Percentiles rank a stretch among this genome's conserved stretches.
Evolutionary conservation across 2,329 filamentous ascomycete genomes (phyloP).

Genomic region (Phoma herbarum): DNA sequence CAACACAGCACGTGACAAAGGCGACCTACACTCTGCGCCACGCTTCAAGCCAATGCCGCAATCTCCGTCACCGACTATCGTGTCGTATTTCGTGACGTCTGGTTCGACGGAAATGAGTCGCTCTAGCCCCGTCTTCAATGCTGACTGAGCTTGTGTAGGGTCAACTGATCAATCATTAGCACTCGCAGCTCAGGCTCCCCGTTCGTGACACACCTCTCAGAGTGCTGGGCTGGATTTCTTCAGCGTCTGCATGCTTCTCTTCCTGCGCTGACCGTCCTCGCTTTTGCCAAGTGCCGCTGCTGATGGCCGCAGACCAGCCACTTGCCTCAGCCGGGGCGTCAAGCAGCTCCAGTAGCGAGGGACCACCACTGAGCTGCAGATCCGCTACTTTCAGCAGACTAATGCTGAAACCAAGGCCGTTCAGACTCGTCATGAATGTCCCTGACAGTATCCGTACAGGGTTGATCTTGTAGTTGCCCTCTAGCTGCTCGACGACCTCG

Average conservation of each 20-base stretch:
- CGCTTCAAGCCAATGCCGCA: slow-evolving; percentile 87
- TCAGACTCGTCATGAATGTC: slow-evolving; percentile 76
- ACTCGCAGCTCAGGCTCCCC: background rate
- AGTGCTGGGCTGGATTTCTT: slow-evolving; percentile 62
- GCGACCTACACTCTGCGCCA: slow-evolving; percentile 72
- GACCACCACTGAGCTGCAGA: slow-evolving; percentile 65
- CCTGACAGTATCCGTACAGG: slow-evolving; percentile 70
- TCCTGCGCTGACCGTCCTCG: slow-evolving; percentile 53
- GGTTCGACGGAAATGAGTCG: slow-evolving; percentile 71
- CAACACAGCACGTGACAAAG: slow-evolving; percentile 44
- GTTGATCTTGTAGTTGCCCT: slow-evolving; percentile 65
- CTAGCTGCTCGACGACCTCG: slow-evolving; percentile 70
- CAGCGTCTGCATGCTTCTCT: slow-evolving; percentile 52
- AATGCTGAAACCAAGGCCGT: slow-evolving; percentile 75
- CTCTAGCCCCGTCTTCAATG: slow-evolving; percentile 65
- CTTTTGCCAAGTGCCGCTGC: slow-evolving; percentile 66
- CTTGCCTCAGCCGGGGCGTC: slow-evolving; percentile 73
- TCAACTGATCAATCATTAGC: slow-evolving; percentile 57
- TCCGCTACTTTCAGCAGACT: slow-evolving; percentile 71
- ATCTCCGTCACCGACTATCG: slow-evolving; percentile 88
- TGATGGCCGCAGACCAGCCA: slow-evolving; percentile 71
- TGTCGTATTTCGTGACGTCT: slow-evolving; percentile 74
- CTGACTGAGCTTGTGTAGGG: slow-evolving; percentile 58
- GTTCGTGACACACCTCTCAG: slow-evolving; percentile 55
- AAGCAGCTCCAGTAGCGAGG: slow-evolving; percentile 71